Percentiles rank a stretch among this genome's conserved stretches.
Conservation (phyloP, 225 moss, liverwort and hornwort species). For the Climacium dendroides region DNA sequence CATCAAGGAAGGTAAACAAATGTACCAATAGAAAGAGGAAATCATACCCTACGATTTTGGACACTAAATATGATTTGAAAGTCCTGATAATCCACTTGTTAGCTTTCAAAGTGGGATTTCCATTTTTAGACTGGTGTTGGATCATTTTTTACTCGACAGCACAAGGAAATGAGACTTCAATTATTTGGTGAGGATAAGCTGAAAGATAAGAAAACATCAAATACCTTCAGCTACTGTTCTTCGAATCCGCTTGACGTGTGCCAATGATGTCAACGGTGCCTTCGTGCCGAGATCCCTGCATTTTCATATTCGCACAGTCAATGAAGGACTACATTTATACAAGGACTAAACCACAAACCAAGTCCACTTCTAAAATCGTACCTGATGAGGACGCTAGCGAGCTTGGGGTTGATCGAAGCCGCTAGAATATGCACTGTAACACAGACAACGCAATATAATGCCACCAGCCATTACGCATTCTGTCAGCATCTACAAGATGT, state of each 20-base stretch:
- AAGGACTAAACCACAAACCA: neutral
- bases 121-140: too few relatives aligned
- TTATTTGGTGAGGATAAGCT: neutral
- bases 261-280: conserved; percentile 54
- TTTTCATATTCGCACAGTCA: neutral
- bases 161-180: neutral
- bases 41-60: neutral
- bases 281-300: conserved; percentile 63
- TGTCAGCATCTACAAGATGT: conserved; percentile 17
- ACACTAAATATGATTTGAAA: neutral
- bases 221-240: conserved; percentile 38
- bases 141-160: neutral
- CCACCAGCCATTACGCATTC: conserved; percentile 15
- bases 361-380: neutral
- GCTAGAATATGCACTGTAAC: conserved; percentile 55
- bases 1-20: neutral
- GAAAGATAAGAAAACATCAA: neutral
- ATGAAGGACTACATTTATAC: neutral
- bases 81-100: neutral
- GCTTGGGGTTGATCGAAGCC: conserved; percentile 64
- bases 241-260: conserved; percentile 76
- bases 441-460: conserved; percentile 3
- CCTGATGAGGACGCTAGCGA: conserved; percentile 64
- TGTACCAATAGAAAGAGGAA: neutral
- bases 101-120: neutral